A percentile compares a stretch with the other conserved stretches of the same genome.
These are phyloP conservation scores for Lachnellula hyalina DNA, from an alignment of 2,329 filamentous ascomycete species.

Conservation along the genomic window DNA sequence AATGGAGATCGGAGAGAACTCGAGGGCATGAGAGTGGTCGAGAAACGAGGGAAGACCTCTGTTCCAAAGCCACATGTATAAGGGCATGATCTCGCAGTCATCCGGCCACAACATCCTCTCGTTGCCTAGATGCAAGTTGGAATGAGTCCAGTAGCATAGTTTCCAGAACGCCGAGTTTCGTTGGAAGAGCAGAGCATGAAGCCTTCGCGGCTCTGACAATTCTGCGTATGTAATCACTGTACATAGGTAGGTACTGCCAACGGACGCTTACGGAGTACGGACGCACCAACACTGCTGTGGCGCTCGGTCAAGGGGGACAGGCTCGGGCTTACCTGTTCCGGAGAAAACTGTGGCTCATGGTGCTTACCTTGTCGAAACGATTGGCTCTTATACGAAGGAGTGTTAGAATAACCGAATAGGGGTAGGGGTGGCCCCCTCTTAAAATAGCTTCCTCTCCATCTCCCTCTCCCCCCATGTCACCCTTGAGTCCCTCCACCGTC, in stretches of 20 bases:
- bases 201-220: conserved; percentile 2
- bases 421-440: background rate
- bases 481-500: too few species aligned
- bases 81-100: background rate
- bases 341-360: conserved; percentile 7
- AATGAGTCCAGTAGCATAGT: background rate
- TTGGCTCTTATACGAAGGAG: conserved; percentile 12
- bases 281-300: background rate
- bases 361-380: conserved; percentile 1
- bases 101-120: background rate
- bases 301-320: background rate
- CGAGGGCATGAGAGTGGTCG: too few species aligned
- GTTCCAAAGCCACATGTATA: too few species aligned
- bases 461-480: background rate
- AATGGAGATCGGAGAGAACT: background rate
- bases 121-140: background rate
- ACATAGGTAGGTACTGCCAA: too few species aligned
- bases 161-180: background rate
- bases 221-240: conserved; percentile 4
- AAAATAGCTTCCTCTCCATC: conserved; percentile 9
- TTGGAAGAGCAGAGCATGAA: background rate
- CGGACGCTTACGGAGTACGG: too few species aligned
- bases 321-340: background rate
- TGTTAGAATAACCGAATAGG: background rate
- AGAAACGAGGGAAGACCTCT: too few species aligned